Base-by-base conservation (phyloP, 1,284 basidiomycete species). In the Nidula niveotomentosa region DNA sequence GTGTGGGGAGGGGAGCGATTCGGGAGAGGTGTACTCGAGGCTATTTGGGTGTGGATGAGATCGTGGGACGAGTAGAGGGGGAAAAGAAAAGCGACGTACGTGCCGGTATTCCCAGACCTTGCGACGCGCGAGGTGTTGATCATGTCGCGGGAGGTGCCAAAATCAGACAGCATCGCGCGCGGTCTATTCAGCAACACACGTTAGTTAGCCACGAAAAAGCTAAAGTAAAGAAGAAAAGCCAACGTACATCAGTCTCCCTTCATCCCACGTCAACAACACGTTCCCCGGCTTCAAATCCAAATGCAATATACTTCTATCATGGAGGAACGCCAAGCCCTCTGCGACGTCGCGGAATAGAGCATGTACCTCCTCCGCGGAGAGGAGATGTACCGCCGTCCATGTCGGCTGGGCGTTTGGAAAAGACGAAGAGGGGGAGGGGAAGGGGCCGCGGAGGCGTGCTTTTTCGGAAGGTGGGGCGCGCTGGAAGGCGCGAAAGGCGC, bases 261-360 rank as follows among this genome's bases (percentile, higher is more conserved):
- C 92, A 62, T 96, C 94, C 88, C 91, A 94, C 9, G 95, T 95
- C 45, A 98, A 71, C 5, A 98, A 74, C 2, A 97, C 92, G 63
- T 98, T 98, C 5, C 92, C 94, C 10, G 94, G 94, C 69, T 97
- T 96, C 58, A 96, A 73, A 65, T 97, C 95, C 4, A 97, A 83
- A 68, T 98, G 95, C 35, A 98, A 67, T 43, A 97, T 93, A 0
- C 90, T 90, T 63, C 85, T 89, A 56, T 87, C 81, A 62, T 96
- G 93, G 92, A 96, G 70, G 63, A 94, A 96, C 0, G 84, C 83
- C 44, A 96, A 73, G 1, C 93, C 93, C 18, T 85, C 81, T 0
- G 88, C 86, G 0, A 95, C 83, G 65, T 93, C 93, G 1, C 78
- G 76, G 60, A 95, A 93, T 47, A 95, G 69, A 56, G 85, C 85